These are phyloP conservation scores for Beta lomatogona DNA, from an alignment of 179 eudicot species.

Conservation along the genomic window DNA sequence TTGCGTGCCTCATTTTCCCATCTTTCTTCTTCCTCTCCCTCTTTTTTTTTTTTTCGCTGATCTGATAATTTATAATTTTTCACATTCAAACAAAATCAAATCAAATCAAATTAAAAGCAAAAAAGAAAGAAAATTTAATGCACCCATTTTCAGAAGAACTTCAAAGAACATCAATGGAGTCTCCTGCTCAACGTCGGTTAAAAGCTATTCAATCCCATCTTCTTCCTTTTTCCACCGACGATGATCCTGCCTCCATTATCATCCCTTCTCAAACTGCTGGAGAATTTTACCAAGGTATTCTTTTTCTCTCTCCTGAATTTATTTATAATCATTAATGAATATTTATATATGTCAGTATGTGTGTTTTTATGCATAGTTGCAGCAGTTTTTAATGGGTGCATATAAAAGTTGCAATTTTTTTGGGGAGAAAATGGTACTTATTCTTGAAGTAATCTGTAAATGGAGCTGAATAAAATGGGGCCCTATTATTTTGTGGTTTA, in stretches of 20 bases:
- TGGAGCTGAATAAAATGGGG: slow-evolving; percentile 7
- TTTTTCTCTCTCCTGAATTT: slow-evolving; percentile 4
- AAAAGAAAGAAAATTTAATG: slow-evolving; percentile 1
- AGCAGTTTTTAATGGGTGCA: slow-evolving; percentile 5
- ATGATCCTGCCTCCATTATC: slow-evolving; percentile 35
- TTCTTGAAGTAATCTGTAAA: slow-evolving; percentile 10
- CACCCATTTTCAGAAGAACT: neutral
- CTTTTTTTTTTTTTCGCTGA: neutral
- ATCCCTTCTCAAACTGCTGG: slow-evolving; percentile 55
- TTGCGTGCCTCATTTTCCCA: slow-evolving; percentile 30
- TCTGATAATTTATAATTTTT: neutral
- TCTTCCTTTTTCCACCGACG: slow-evolving; percentile 23
- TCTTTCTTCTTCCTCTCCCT: neutral
- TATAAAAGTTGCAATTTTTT: slow-evolving; percentile 1
- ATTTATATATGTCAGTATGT: neutral
- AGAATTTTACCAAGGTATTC: slow-evolving; percentile 55
- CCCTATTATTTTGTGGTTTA: neutral
- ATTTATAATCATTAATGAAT: neutral
- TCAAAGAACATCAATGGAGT: slow-evolving; percentile 42
- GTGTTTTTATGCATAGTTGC: neutral
- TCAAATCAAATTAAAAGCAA: neutral
- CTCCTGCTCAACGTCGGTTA: slow-evolving; percentile 60
- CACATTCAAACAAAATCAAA: neutral
- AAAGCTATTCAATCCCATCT: slow-evolving; percentile 63
- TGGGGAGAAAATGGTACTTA: neutral